These are phyloP conservation scores for Coelastrella sp. DNA, from an alignment of 139 green algal species.

Conservation along the genomic window DNA sequence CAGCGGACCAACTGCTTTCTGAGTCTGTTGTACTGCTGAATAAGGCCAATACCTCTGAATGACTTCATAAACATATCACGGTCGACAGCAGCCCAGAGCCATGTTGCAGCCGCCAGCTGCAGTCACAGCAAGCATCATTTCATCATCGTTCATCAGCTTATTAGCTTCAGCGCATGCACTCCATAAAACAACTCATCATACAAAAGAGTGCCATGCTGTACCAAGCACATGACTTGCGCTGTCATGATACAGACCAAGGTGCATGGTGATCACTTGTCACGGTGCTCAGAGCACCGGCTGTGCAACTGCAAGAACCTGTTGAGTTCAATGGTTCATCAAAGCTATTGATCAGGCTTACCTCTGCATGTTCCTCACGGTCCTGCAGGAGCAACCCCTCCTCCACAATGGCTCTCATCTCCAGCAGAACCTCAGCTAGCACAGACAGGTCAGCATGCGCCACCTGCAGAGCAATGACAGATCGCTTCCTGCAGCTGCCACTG, in stretches of 20 bases:
- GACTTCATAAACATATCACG: constrained; percentile 32
- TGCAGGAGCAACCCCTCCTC: neutral
- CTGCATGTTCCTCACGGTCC: neutral
- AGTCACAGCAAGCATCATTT: neutral
- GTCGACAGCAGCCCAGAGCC: constrained; percentile 20
- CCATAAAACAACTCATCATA: neutral
- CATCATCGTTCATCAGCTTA: too few species aligned
- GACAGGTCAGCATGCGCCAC: constrained; percentile 16
- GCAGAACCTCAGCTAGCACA: constrained; percentile 36
- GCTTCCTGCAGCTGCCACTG: neutral
- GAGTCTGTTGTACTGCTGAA: constrained; percentile 21
- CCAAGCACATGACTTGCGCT: too few species aligned
- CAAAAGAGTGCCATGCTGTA: neutral
- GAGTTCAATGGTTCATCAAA: too few species aligned
- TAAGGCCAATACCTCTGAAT: constrained; percentile 8
- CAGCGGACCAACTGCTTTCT: constrained; percentile 6
- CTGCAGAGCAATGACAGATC: neutral
- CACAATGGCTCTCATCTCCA: constrained; percentile 28
- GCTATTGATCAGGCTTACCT: too few species aligned
- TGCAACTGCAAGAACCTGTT: too few species aligned
- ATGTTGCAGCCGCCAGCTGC: constrained; percentile 19
- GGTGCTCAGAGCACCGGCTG: too few species aligned
- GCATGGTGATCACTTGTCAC: too few species aligned
- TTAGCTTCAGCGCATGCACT: too few species aligned
- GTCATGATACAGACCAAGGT: too few species aligned